phyloP scores from a whole-genome alignment of 305 asterid species.

The Solanum aculeatissimum region DNA sequence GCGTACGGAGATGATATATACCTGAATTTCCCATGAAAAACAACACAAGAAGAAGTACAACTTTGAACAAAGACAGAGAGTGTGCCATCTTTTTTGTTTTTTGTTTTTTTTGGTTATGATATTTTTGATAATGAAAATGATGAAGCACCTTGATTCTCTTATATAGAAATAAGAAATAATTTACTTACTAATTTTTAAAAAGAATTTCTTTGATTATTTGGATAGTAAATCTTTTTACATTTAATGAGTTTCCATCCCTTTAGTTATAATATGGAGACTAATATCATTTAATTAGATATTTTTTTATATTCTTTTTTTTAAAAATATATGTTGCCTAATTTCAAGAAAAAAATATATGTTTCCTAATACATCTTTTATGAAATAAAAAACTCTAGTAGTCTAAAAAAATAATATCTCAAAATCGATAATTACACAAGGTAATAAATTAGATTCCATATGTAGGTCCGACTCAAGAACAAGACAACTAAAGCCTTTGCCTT shows the following conservation, averaged over 20 bases:
- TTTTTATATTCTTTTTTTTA: not conserved
- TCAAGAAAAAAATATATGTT: too few species aligned
- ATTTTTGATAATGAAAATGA: not conserved
- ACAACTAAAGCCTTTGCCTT: too few species aligned
- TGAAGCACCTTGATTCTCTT: not conserved
- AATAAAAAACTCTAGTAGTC: too few species aligned
- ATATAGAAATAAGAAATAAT: not conserved
- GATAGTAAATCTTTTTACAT: not conserved
- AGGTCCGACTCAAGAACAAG: too few species aligned
- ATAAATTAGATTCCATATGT: too few species aligned
- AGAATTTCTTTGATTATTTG: not conserved
- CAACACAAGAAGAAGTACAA: not conserved
- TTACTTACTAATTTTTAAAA: not conserved
- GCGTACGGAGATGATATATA: not conserved
- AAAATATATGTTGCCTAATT: not conserved
- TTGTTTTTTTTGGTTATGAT: not conserved
- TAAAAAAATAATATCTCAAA: too few species aligned
- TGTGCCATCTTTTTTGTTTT: not conserved
- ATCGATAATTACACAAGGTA: too few species aligned
- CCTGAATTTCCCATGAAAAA: not conserved
- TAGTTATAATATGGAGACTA: not conserved
- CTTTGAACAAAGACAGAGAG: not conserved
- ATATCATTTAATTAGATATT: not conserved
- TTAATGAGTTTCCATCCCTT: not conserved
- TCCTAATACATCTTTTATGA: too few species aligned